phyloP scores from a whole-genome alignment of 2,329 filamentous ascomycete genomes.

The Fusarium pininemorale region DNA sequence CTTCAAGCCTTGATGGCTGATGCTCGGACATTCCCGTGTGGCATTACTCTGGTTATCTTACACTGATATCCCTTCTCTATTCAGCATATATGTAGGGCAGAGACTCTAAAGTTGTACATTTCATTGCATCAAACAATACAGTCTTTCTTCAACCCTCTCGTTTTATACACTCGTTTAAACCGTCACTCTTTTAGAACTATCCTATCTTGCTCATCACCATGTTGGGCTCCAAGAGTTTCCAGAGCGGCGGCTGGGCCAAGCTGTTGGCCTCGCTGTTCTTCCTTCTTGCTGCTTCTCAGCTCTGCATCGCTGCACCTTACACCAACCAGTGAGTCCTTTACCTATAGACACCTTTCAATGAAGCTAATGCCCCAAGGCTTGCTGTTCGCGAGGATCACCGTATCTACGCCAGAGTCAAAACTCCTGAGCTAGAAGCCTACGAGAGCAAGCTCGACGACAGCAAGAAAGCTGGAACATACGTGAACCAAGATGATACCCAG shows the following conservation, averaged over 20 bases:
- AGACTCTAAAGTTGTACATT: not conserved
- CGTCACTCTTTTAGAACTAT: not conserved
- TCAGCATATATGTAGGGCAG: not conserved
- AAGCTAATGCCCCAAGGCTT: not conserved
- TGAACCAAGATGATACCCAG: not conserved
- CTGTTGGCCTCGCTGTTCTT: not conserved
- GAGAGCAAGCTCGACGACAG: not conserved
- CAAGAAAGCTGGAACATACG: not conserved
- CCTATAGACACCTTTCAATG: fast-evolving
- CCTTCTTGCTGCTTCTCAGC: not conserved
- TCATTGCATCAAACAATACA: not conserved
- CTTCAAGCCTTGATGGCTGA: not conserved
- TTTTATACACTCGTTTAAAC: not conserved
- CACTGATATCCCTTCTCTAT: no score
- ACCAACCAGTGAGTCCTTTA: not conserved
- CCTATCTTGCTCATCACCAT: not conserved
- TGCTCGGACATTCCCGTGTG: no score
- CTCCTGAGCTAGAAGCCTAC: not conserved
- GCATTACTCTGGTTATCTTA: not conserved
- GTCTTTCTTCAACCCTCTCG: not conserved
- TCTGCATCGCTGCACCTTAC: not conserved
- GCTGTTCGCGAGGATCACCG: not conserved
- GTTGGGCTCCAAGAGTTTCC: not conserved
- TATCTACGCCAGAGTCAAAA: not conserved
- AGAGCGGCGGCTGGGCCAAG: not conserved